Base-by-base conservation (phyloP, 495 filamentous ascomycete genomes). In the Aspergillus saccharolyticus region DNA sequence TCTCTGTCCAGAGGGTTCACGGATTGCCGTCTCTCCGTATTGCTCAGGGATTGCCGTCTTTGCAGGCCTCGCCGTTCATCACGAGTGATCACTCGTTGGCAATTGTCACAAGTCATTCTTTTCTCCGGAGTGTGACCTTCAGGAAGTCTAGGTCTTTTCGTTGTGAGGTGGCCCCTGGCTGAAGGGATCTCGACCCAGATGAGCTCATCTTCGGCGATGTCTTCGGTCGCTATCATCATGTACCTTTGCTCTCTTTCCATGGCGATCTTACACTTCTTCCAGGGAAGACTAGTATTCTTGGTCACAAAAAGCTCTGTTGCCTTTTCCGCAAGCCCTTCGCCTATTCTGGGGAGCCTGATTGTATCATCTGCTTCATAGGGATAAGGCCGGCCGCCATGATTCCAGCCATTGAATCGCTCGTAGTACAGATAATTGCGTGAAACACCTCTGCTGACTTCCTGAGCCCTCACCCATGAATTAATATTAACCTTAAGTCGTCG, bases 141-240 rank as follows among this genome's bases (percentile, higher is more conserved):
- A 53, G 42, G 10, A 50, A 59, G 19, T 20, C 22, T 24, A 49
- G 33, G 33, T 39, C 33, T 39, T 39, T 57, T 30, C 21, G 53
- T 8, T 28, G 25, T 49, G 20, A 73, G 68, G 59, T 71, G 60
- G 14, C 70, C 60, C 30, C 70, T 63, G 17, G 70, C 63, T 3
- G 59, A 63, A 6, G 68, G 70, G 21, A 70, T 67, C 51, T 70
- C 68, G 30, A 46, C 58, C 50, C 66, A 62, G 42, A 71, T 60
- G 1, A 70, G 1, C 4, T 65, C 53, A 0, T 57, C 62, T 28
- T 44, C 42, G 17, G 44, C 42, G 46, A 71, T 71, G 16, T 56
- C 16, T 20, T 21, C n/a, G 2, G 47, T 65, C 2, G 70, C 70
- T 28, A 65, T 63, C 28, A 71, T 64, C 22, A 17, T 25, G 14